Conservation (phyloP, 257 asterid genomes). For the Cruciata laevipes region DNA sequence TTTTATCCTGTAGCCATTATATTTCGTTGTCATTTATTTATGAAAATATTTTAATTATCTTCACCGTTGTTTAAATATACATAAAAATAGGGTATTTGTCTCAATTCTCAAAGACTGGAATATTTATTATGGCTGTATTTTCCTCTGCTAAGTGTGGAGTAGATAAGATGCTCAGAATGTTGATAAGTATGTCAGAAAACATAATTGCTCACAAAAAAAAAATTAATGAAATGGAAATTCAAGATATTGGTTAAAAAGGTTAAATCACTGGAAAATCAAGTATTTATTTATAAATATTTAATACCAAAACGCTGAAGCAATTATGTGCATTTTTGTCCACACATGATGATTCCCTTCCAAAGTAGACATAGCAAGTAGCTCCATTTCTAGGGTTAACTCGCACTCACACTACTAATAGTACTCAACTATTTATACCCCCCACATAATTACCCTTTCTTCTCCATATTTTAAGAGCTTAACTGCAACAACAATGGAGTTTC, state of each 20-base stretch:
- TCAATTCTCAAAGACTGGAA: neutral
- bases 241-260: neutral
- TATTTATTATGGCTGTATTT: neutral
- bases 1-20: too few relatives aligned
- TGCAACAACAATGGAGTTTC: constrained; percentile 40
- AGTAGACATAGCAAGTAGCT: constrained; percentile 1
- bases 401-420: neutral
- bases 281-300: too few relatives aligned
- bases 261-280: too few relatives aligned
- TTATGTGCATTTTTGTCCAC: constrained; percentile 5
- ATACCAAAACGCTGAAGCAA: neutral
- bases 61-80: neutral
- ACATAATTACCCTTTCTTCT: too few relatives aligned
- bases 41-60: neutral
- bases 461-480: constrained; percentile 23
- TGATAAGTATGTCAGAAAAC: neutral
- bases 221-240: neutral
- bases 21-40: too few relatives aligned
- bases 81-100: too few relatives aligned
- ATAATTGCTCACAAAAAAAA: neutral
- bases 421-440: constrained; percentile 16
- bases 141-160: neutral
- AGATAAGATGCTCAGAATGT: constrained; percentile 1
- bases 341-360: constrained; percentile 1
- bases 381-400: constrained; percentile 5